Evolutionary conservation across 805 yeast genomes (phyloP), one percentile per base, ranked within the genome.

Genomic region (Wickerhamomyces bisporus): DNA sequence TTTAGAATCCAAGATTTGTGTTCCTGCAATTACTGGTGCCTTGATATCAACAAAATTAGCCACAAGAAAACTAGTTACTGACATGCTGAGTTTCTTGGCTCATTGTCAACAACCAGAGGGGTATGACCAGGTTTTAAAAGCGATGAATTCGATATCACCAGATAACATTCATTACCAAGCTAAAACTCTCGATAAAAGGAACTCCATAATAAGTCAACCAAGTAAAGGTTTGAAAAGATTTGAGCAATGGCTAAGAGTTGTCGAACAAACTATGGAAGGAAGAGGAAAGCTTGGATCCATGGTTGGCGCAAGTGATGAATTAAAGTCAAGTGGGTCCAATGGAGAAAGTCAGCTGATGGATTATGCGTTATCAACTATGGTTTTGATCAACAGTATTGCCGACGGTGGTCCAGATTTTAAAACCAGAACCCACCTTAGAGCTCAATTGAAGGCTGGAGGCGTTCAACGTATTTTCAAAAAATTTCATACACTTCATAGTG

Each of bases 271-370:
- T 0, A 51, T 87, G 31, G 86, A 79, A 40, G 96, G 96, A 3
- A 73, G 89, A 49, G 98, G 98, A 7, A 82, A 79, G 50, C 71
- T 85, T 73, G 96, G 96, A 10, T 86, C 96, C 1, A 60, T 82
- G 51, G 98, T 91, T 8, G 97, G 97, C 2, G 95, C 96, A 0
- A 81, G 86, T 41, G 93, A 82, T 9, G 97, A 91, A 48, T 71
- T 78, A 38, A 79, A 77, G 41, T 50, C 57, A 5, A 62, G 62
- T 19, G 70, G 70, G 12, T 66, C 72, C 24, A 70, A 70, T 35
- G 71, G 77, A 19, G 91, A 85, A 52, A 71, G 70, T 38, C 75
- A 79, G 39, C 62, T 86, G 19, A 62, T 73, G 42, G 95, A 88
- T 40, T 89, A 85, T 57, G 71, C 83, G 13, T 61, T 81, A 35